phyloP scores from a whole-genome alignment of 2,329 filamentous ascomycete species.

The Teratosphaeria viscida region DNA sequence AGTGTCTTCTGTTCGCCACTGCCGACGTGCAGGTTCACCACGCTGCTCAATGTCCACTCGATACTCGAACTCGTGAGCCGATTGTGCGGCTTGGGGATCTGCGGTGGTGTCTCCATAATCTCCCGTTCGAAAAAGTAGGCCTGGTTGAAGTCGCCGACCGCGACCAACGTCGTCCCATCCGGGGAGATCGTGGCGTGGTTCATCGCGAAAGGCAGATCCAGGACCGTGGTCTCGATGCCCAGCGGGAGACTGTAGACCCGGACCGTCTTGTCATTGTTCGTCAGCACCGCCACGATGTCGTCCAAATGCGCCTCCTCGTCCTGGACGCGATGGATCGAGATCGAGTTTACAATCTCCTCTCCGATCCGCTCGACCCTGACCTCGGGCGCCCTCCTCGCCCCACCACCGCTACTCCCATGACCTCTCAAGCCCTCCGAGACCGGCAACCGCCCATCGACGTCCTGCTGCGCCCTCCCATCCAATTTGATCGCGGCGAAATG shows the following conservation, averaged over 20 bases:
- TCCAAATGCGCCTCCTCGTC: conserved; percentile 38
- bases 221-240: conserved; percentile 55
- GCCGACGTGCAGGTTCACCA: conserved; percentile 33
- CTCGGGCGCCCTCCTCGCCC: conserved; percentile 37
- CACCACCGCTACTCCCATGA: neutral
- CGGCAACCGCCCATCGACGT: conserved; percentile 49
- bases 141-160: conserved; percentile 78
- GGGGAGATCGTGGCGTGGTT: conserved; percentile 93
- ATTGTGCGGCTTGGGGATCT: conserved; percentile 29
- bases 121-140: conserved; percentile 68
- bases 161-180: conserved; percentile 67
- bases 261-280: conserved; percentile 88
- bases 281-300: conserved; percentile 59
- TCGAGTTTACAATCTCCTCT: conserved; percentile 55
- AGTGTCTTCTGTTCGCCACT: conserved; percentile 24
- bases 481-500: conserved; percentile 75
- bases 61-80: conserved; percentile 23
- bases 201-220: conserved; percentile 73
- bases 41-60: conserved; percentile 32
- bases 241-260: conserved; percentile 68
- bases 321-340: conserved; percentile 50
- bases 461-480: conserved; percentile 28
- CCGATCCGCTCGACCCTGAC: conserved; percentile 50
- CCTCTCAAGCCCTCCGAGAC: conserved; percentile 28
- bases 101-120: conserved; percentile 21